These are phyloP conservation scores for Chlamydomonas sphaeroides DNA, from an alignment of 139 green algal species.

Conservation along the genomic window DNA sequence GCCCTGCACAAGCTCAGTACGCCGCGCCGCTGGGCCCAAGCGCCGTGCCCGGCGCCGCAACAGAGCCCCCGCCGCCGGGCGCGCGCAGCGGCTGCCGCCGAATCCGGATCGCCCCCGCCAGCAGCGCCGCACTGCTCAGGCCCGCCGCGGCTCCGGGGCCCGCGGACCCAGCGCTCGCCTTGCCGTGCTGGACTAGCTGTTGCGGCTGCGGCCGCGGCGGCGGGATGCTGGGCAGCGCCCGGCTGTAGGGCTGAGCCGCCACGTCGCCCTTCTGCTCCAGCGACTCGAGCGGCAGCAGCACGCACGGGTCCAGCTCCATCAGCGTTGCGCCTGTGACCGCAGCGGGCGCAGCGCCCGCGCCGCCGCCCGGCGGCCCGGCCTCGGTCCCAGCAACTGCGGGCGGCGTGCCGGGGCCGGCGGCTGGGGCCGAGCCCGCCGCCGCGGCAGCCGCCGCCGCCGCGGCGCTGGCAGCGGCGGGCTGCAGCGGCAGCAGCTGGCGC, in stretches of 20 bases:
- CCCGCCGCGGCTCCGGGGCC: too few species aligned
- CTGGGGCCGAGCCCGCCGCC: too few species aligned
- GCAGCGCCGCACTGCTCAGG: slow-evolving; percentile 4
- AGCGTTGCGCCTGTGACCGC: neutral
- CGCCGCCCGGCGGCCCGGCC: neutral
- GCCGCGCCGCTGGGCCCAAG: too few species aligned
- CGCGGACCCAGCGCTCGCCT: neutral
- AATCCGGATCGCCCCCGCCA: slow-evolving; percentile 17
- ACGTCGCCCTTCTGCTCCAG: slow-evolving; percentile 1
- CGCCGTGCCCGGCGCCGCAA: too few species aligned
- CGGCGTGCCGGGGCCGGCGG: too few species aligned
- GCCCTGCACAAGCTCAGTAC: too few species aligned
- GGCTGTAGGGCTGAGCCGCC: slow-evolving; percentile 1
- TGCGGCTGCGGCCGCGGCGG: neutral
- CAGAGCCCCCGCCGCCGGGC: too few species aligned
- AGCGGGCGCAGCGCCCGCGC: neutral
- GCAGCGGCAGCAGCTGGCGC: slow-evolving; percentile 21
- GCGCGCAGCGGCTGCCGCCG: neutral
- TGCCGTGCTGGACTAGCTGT: neutral
- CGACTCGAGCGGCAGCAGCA: slow-evolving; percentile 26
- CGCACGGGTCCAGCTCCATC: slow-evolving; percentile 18
- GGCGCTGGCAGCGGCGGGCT: neutral
- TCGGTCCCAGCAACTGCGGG: neutral
- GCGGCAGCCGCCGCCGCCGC: neutral
- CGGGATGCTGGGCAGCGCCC: neutral